Conservation (phyloP, 441 rosid genomes). For the Sinapis alba region DNA sequence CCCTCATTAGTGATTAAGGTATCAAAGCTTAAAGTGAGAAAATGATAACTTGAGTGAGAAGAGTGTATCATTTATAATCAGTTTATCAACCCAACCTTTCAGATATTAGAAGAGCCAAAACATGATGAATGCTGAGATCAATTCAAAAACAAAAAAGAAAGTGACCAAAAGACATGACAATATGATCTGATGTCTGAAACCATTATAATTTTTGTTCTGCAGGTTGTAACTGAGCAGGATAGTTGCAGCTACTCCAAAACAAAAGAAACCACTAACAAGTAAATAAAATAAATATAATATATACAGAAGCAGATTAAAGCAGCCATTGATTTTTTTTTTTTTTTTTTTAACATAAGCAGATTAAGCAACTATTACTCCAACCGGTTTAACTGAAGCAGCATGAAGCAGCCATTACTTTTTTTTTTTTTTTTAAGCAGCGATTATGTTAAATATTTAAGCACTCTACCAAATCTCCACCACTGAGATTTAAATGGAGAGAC, state of each 20-base stretch:
- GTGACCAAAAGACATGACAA: slow-evolving; percentile 38
- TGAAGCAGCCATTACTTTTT: slow-evolving; percentile 12
- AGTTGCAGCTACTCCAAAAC: slow-evolving; percentile 28
- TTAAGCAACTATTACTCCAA: slow-evolving; percentile 1
- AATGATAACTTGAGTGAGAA: not conserved
- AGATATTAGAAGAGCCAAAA: slow-evolving; percentile 38
- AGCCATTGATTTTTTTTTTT: not conserved
- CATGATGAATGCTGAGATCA: slow-evolving; percentile 21
- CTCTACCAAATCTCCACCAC: slow-evolving; percentile 35
- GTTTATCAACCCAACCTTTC: slow-evolving; percentile 27
- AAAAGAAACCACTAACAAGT: slow-evolving; percentile 26
- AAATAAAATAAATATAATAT: not conserved
- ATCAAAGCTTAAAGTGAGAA: slow-evolving; percentile 10
- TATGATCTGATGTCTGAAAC: slow-evolving; percentile 29
- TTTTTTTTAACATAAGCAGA: not conserved
- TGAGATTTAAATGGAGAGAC: slow-evolving; percentile 4
- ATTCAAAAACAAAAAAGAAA: slow-evolving; percentile 29
- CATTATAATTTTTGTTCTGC: not conserved
- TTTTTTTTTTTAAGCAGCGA: slow-evolving; percentile 4
- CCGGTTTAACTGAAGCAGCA: not conserved
- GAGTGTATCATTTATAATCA: slow-evolving; percentile 25
- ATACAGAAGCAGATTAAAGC: slow-evolving; percentile 11
- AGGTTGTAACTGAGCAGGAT: slow-evolving; percentile 33
- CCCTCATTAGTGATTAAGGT: slow-evolving; percentile 2
- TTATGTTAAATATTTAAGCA: not conserved